phyloP scores from a whole-genome alignment of 768 basidiomycete genomes.

The Candolleomyces aberdarensis region DNA sequence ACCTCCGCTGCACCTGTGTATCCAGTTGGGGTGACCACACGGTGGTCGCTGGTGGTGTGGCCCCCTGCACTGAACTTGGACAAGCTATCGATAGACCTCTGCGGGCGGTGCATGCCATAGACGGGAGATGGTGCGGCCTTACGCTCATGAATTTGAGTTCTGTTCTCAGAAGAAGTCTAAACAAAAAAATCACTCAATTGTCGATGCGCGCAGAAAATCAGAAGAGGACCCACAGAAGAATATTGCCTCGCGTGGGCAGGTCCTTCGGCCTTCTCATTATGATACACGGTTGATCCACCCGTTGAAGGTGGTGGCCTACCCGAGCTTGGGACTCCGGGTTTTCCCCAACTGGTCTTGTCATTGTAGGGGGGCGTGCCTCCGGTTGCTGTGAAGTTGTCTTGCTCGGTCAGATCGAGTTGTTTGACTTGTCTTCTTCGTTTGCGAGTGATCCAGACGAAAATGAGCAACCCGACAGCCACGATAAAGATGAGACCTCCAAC shows the following conservation, averaged over 20 bases:
- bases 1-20: constrained; percentile 3
- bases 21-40: background rate
- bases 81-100: background rate
- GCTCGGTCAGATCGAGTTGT: background rate
- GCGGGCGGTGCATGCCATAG: background rate
- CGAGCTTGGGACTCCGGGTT: too few relatives aligned
- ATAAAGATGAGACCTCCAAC: background rate
- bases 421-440: background rate
- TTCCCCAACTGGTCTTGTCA: background rate
- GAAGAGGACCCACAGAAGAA: background rate
- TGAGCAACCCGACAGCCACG: background rate
- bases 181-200: background rate
- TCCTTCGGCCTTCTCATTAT: background rate
- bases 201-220: background rate
- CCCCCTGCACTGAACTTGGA: background rate
- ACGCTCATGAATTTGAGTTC: background rate
- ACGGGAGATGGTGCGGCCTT: background rate
- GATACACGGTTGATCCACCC: background rate
- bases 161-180: background rate
- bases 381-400: background rate
- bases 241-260: background rate
- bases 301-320: too few relatives aligned
- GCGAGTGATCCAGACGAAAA: background rate
- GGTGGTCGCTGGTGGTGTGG: background rate
- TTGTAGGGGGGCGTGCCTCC: too few relatives aligned